Conservation (phyloP, 1,139 yeast species). For the Candida tropicalis region DNA sequence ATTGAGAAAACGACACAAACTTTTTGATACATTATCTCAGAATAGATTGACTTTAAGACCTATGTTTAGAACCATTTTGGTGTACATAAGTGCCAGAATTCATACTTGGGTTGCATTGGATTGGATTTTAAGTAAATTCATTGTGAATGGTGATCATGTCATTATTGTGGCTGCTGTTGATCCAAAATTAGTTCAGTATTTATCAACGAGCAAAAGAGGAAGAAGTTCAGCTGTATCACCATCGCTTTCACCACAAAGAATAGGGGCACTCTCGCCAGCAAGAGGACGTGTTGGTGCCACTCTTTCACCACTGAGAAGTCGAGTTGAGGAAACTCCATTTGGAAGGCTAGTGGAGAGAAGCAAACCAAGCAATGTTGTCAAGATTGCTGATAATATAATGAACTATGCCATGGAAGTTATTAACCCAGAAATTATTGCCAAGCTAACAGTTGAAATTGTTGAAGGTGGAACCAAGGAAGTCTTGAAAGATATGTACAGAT, state of each 20-base stretch:
- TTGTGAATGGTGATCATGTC: conserved; percentile 65
- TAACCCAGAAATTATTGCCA: conserved; percentile 52
- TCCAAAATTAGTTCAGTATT: conserved; percentile 10
- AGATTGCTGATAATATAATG: conserved; percentile 46
- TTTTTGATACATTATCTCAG: conserved; percentile 41
- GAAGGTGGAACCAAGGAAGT: conserved; percentile 61
- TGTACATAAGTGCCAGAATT: conserved; percentile 67
- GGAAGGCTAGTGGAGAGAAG: conserved; percentile 35
- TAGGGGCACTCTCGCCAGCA: not conserved
- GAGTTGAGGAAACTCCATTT: conserved; percentile 18
- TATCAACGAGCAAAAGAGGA: conserved; percentile 5
- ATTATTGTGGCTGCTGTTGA: conserved; percentile 53
- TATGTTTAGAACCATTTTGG: conserved; percentile 55
- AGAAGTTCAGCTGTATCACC: conserved; percentile 21
- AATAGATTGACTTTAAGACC: conserved; percentile 38
- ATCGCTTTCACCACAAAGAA: conserved; percentile 3
- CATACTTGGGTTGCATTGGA: conserved; percentile 85
- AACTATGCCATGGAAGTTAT: conserved; percentile 49
- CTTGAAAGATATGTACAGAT: conserved; percentile 59
- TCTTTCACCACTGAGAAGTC: conserved; percentile 1
- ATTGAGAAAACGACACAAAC: conserved; percentile 46
- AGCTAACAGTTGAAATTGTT: conserved; percentile 63
- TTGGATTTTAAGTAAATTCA: conserved; percentile 56
- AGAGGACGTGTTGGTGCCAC: not conserved
- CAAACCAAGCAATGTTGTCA: conserved; percentile 37